Conservation (phyloP, 31 red algal genomes). For the Odonthalia washingtoniensis region DNA sequence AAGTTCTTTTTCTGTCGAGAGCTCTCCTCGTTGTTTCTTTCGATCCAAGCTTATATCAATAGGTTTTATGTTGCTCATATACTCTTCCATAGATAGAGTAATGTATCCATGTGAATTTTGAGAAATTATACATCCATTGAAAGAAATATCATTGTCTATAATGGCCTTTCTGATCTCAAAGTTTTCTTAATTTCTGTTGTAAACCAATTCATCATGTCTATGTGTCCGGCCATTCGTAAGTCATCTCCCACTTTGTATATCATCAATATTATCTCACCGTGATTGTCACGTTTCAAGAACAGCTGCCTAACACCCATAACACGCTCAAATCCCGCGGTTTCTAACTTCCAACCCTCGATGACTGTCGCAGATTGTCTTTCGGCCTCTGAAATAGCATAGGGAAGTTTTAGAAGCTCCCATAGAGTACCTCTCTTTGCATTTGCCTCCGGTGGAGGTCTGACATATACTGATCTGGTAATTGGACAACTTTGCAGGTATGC, state of each 20-base stretch:
- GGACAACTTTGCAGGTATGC: constrained; percentile 7
- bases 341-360: not conserved
- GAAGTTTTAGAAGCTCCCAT: not conserved
- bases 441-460: not conserved
- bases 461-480: not conserved
- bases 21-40: too few species aligned
- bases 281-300: not conserved
- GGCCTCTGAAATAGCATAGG: not conserved
- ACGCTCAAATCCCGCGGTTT: not conserved
- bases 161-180: not conserved
- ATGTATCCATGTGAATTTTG: too few species aligned
- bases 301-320: not conserved
- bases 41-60: too few species aligned
- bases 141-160: not conserved
- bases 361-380: not conserved
- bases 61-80: too few species aligned
- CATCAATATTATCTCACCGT: not conserved
- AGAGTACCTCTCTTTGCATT: not conserved
- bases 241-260: not conserved
- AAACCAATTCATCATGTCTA: not conserved
- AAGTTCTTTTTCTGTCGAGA: too few species aligned
- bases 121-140: too few species aligned
- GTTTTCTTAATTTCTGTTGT: not conserved
- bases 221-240: not conserved
- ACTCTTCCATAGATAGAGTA: too few species aligned